phyloP scores from a whole-genome alignment of 345 rosid species.

The Trapa bicornis region DNA sequence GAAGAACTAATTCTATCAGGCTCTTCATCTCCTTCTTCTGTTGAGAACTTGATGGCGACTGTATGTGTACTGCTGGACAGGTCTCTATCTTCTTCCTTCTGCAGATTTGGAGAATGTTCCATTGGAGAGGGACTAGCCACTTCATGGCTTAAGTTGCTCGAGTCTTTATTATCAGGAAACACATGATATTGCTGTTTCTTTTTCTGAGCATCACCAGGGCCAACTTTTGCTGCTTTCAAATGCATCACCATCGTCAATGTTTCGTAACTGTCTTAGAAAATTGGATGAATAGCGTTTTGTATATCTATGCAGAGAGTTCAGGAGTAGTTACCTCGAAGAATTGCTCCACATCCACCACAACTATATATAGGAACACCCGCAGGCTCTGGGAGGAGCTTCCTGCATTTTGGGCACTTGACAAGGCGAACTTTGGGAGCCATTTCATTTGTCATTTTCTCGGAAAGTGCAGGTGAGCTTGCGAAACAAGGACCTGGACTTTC shows the following conservation, averaged over 20 bases:
- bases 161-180: background rate
- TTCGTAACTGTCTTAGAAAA: background rate
- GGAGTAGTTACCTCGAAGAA: slow-evolving; percentile 13
- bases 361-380: slow-evolving; percentile 9
- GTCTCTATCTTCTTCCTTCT: background rate
- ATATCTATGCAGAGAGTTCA: background rate
- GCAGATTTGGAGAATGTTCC: background rate
- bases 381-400: slow-evolving; percentile 11
- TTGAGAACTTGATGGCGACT: background rate
- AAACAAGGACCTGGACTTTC: background rate
- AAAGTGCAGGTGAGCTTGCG: background rate
- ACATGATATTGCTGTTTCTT: background rate
- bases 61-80: slow-evolving; percentile 5
- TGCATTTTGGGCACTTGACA: slow-evolving; percentile 15
- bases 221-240: slow-evolving; percentile 1
- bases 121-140: background rate
- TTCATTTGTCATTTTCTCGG: slow-evolving; percentile 5
- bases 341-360: slow-evolving; percentile 14
- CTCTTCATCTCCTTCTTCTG: slow-evolving; percentile 1
- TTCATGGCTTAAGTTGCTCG: background rate
- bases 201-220: slow-evolving; percentile 6
- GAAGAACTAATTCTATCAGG: background rate
- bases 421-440: slow-evolving; percentile 6
- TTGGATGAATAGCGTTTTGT: background rate
- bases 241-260: background rate